Base-by-base conservation (phyloP, 768 basidiomycete species). In the Naematelia encephala region DNA sequence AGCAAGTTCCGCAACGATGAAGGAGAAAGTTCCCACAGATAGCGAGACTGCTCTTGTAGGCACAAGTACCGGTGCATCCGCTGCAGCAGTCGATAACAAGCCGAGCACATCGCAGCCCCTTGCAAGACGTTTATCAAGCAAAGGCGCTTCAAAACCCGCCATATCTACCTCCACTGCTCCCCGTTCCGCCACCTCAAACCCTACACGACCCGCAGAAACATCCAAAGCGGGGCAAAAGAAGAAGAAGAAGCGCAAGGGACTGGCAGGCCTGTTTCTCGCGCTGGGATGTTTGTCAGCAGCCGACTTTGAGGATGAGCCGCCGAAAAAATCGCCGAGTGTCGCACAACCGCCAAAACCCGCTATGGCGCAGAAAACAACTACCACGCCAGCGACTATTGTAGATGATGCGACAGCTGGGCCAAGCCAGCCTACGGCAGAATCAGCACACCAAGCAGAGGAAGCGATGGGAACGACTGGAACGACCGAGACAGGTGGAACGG, bases 211-310 rank as follows among this genome's bases (percentile, higher is more conserved):
- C 4, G 29, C 66, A 12, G 27, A 52, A 12, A 51, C 54, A 25
- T 43, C 55, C 10, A 59, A 44, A 22, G 34, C 68, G 1, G 25
- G 57, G 2, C 58, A 56, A 22, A 63, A 73, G 45, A 70, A 64
- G 63, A 70, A 68, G 57, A 55, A 61, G 58, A 71, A 63, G 57
- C 59, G 64, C 48, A 62, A 59, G 25, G 73, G 73, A 23, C 56
- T 74, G 8, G 62, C 68, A 5, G 66, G 60, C 1, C 63, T 74
- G 23, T 60, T 74, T n/a, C 46, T 67, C 27, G 62, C 70, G 22
- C 56, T 74, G 3, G 70, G 70, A 56, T 72, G 73, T 57, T 47
- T 72, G 12, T 68, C 66, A 4, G 70, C 70, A n/a, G 57, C 54
- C 48, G 70, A 70, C 27, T 70, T 70, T 53, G 73, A 74, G 48